A percentile compares a stretch with the other conserved stretches of the same genome.
Conservation (phyloP, 2,329 filamentous ascomycete species). For the Phoma sp. region DNA sequence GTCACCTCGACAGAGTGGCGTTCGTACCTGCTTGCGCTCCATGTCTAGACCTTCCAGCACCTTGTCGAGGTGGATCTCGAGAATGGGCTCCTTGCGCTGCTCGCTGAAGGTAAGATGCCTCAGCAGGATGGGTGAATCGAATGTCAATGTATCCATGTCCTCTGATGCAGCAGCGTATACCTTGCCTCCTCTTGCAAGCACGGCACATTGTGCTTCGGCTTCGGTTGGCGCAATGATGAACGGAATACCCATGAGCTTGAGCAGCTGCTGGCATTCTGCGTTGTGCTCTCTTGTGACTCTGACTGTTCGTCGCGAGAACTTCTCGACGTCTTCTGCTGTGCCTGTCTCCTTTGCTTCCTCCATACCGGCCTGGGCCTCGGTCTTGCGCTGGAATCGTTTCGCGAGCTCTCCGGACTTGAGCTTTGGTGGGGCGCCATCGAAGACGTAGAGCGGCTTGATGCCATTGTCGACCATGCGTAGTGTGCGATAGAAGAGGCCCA, state of each 20-base stretch:
- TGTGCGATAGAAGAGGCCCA: conserved; percentile 99
- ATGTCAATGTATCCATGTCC: conserved; percentile 98
- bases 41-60: conserved; percentile 87
- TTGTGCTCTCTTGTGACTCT: conserved; percentile 97
- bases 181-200: conserved; percentile 86
- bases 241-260: conserved; percentile 95
- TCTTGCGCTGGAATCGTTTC: conserved; percentile 94
- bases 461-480: conserved; percentile 98
- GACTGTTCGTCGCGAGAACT: conserved; percentile 92
- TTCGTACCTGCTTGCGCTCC: conserved; percentile 78
- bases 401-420: conserved; percentile 97
- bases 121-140: conserved; percentile 88
- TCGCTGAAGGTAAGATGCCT: conserved; percentile 96
- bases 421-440: conserved; percentile 95
- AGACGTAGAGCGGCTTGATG: conserved; percentile 98
- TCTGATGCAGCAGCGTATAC: conserved; percentile 97
- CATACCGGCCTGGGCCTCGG: conserved; percentile 85
- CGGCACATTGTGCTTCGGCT: conserved; percentile 95
- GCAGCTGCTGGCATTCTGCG: conserved; percentile 85
- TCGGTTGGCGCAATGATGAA: conserved; percentile 96
- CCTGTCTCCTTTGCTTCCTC: conserved; percentile 98
- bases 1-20: neutral
- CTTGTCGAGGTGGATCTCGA: conserved; percentile 88
- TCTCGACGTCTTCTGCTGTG: conserved; percentile 96
- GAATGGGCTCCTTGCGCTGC: conserved; percentile 96